phyloP scores from a whole-genome alignment of 257 asterid species.

The Solanum lycopersicoides region DNA sequence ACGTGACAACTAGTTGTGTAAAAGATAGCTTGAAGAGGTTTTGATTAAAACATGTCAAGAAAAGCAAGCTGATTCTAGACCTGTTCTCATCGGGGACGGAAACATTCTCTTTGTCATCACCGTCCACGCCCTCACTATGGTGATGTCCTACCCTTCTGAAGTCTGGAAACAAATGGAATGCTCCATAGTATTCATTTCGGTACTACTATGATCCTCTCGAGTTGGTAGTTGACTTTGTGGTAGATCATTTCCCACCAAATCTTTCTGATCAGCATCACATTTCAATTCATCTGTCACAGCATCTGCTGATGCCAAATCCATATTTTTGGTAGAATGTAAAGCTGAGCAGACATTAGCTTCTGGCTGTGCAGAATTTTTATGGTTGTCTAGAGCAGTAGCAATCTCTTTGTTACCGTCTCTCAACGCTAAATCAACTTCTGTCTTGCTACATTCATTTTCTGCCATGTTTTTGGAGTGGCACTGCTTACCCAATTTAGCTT shows the following conservation, averaged over 20 bases:
- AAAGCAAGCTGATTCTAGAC: constrained; percentile 19
- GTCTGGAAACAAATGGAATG: not conserved
- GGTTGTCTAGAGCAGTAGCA: not conserved
- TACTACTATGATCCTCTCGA: constrained; percentile 11
- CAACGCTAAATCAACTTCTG: not conserved
- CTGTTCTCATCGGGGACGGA: constrained; percentile 59
- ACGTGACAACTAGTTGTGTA: not conserved
- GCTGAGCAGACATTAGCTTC: constrained; percentile 6
- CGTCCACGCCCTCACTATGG: constrained; percentile 12
- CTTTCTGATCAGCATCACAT: not conserved
- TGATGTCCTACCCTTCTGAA: constrained; percentile 14
- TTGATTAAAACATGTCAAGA: not conserved
- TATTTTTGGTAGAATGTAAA: not conserved
- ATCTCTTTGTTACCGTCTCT: not conserved
- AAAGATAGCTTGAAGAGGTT: not conserved
- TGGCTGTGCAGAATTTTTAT: constrained; percentile 4
- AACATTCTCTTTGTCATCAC: constrained; percentile 74
- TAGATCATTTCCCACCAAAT: constrained; percentile 9
- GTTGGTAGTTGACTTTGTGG: constrained; percentile 6
- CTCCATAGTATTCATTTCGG: not conserved
- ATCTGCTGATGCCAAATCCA: constrained; percentile 8
- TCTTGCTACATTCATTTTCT: not conserved
- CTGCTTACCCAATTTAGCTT: constrained; percentile 1
- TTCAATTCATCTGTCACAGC: constrained; percentile 1
- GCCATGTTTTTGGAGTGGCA: not conserved